Base-by-base conservation (phyloP, 495 filamentous ascomycete species). In the Penicillium paradoxum region DNA sequence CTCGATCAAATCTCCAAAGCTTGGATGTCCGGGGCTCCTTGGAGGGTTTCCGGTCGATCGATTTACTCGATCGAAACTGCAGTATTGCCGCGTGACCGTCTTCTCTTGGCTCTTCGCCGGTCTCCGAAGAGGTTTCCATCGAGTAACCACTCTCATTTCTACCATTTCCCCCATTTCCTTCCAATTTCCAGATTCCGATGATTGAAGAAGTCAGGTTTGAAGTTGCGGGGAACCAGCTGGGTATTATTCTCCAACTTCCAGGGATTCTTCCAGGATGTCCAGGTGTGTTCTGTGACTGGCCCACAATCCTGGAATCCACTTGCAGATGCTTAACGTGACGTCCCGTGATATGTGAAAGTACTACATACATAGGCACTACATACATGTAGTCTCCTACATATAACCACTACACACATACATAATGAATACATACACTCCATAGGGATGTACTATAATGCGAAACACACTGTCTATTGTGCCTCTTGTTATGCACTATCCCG, bases 1-100 rank as follows among this genome's bases (percentile, higher is more conserved):
- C 41, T 44, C 41, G 41, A 44, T 49, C 3, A 10, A 30, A 44
- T 15, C 45, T 22, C 32, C 9, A 14, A 3, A 13, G 32, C 32
- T n/a, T n/a, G n/a, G n/a, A n/a, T n/a, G n/a, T n/a, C n/a, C n/a
- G n/a, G n/a, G n/a, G n/a, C n/a, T n/a, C n/a, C n/a, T n/a, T n/a
- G n/a, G n/a, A n/a, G n/a, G n/a, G n/a, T n/a, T n/a, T n/a, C n/a
- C n/a, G 7, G 24, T 7, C 3, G 24, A 27, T 27, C 24, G 7
- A 7, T 27, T 49, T 49, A 49, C 33, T 49, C 22, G 34, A 49
- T 62, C 59, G 41, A 62, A 58, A 65, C 59, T 57, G 38, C 39
- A 7, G 36, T 9, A 3, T 21, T 33, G 4, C 13, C 8, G 27
- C 15, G 41, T 45, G 43, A 33, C 25, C 13, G 6, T 33, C 24